Evolutionary conservation across 495 filamentous ascomycete genomes (phyloP), one percentile per base, ranked within the genome.

Genomic region (Schizothecium vesticola): DNA sequence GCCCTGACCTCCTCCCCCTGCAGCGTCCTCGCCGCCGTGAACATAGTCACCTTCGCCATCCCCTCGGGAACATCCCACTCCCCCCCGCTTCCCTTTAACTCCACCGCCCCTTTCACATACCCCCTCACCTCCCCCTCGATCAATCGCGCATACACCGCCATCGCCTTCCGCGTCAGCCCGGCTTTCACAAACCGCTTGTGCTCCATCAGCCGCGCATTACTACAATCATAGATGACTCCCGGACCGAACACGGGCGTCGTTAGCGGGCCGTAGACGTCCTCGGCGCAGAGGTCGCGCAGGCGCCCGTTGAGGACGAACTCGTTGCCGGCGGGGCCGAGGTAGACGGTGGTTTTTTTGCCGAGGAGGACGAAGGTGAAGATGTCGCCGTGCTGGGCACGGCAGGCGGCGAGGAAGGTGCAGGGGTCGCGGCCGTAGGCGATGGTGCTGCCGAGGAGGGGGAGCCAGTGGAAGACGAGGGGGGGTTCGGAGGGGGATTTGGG

Each of bases 171-270:
- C 25, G 87, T 88, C 43, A 91, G 82, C 25, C 88, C 89, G 73
- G 87, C 87, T 76, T 91, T 91, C 79, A 91, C 84, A 71, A 91
- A 90, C 82, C 88, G 91, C 80, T 93, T 93, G 76, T 93, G 90
- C 76, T 93, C 90, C 86, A 93, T 92, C 65, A 93, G 82, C 73
- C 91, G 92, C 57, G 89, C 80, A 71, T 92, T 92, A 19, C 89
- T 89, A 71, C 90, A 91, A 76, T 93, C 91, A 72, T 92, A 93
- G 7, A 92, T 88, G 13, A 93, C 90, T 76, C 90, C 90, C 12
- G 84, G 84, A 60, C 91, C 91, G 71, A 93, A 93, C 36, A 93
- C 89, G 0, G 91, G 91, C 11, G 88, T 92, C 3, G 90, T 92
- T 59, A 93, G 81, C 55, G 88, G 86, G 36, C 84, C 83, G 75